Evolutionary conservation across 345 rosid genomes (phyloP).

Genomic region (Camelina hispida): DNA sequence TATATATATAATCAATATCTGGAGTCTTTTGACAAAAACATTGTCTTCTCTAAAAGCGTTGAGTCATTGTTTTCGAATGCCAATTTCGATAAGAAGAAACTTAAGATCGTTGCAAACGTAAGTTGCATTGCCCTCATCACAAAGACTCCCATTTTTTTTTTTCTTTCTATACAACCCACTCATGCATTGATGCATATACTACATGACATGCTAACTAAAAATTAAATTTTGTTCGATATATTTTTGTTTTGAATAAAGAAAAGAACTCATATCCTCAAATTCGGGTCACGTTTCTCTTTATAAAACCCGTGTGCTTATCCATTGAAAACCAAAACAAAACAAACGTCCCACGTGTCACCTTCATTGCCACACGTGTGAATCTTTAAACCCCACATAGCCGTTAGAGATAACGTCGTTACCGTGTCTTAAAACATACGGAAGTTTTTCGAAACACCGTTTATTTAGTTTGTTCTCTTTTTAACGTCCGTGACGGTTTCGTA

Average conservation of each 20-base stretch:
- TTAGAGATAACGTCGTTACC: constrained; percentile 30
- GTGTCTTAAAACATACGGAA: constrained; percentile 17
- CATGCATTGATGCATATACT: too few relatives aligned
- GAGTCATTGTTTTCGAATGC: too few relatives aligned
- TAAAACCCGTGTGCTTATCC: constrained; percentile 46
- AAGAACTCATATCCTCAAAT: constrained; percentile 19
- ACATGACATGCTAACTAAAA: too few relatives aligned
- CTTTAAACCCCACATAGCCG: constrained; percentile 10
- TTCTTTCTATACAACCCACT: too few relatives aligned
- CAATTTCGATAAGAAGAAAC: too few relatives aligned
- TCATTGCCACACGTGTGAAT: constrained; percentile 42
- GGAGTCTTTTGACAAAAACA: neutral
- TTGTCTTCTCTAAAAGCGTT: too few relatives aligned
- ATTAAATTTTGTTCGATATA: too few relatives aligned
- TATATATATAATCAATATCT: too few relatives aligned
- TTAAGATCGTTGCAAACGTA: too few relatives aligned
- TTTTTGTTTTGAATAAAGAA: too few relatives aligned
- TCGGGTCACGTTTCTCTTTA: constrained; percentile 27
- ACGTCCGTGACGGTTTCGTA: constrained; percentile 42
- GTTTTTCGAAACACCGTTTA: constrained; percentile 29
- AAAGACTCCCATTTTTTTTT: too few relatives aligned
- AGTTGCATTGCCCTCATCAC: too few relatives aligned
- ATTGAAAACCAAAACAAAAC: neutral
- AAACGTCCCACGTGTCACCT: constrained; percentile 39
- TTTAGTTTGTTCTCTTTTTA: neutral